Evolutionary conservation across 768 basidiomycete species (phyloP).

Genomic region (Neoboletus magnificus): DNA sequence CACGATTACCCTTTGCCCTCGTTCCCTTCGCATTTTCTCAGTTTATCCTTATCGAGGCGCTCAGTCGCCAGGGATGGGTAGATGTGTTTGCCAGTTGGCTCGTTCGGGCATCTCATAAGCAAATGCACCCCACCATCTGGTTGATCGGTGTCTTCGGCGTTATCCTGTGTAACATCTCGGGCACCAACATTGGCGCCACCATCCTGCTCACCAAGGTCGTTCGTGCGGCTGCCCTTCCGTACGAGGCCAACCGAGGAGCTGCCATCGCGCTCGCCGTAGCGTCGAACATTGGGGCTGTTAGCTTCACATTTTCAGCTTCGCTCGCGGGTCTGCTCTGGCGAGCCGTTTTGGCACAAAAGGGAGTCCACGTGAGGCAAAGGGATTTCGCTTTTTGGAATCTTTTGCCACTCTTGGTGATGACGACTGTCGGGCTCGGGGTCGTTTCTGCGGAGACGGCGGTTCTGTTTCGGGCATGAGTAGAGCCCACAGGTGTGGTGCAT

Average conservation of each 20-base stretch:
- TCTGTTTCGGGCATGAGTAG: slow-evolving; percentile 29
- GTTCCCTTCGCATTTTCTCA: slow-evolving; percentile 92
- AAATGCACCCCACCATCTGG: slow-evolving; percentile 55
- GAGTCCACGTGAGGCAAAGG: slow-evolving; percentile 53
- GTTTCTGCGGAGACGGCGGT: slow-evolving; percentile 77
- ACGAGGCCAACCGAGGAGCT: slow-evolving; percentile 47
- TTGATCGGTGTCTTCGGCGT: slow-evolving; percentile 75
- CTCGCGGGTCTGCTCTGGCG: slow-evolving; percentile 88
- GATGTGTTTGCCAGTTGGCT: slow-evolving; percentile 75
- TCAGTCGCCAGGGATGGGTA: slow-evolving; percentile 85
- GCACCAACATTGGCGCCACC: slow-evolving; percentile 89
- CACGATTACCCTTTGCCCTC: slow-evolving; percentile 74
- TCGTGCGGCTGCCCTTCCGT: slow-evolving; percentile 41
- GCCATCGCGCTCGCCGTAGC: slow-evolving; percentile 78
- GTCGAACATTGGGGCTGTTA: slow-evolving; percentile 88
- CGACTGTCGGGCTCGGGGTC: slow-evolving; percentile 62
- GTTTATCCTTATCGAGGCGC: slow-evolving; percentile 88
- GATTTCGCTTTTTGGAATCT: slow-evolving; percentile 75
- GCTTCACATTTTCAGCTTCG: slow-evolving; percentile 83
- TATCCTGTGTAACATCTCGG: slow-evolving; percentile 74
- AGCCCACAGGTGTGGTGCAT: not conserved
- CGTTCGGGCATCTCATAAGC: slow-evolving; percentile 38
- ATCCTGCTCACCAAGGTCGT: slow-evolving; percentile 84
- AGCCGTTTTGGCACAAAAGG: slow-evolving; percentile 69
- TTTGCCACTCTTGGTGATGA: slow-evolving; percentile 62